These are phyloP conservation scores for Sarocladiaceae sp. DNA, from an alignment of 2,329 filamentous ascomycete genomes.

Conservation along the genomic window DNA sequence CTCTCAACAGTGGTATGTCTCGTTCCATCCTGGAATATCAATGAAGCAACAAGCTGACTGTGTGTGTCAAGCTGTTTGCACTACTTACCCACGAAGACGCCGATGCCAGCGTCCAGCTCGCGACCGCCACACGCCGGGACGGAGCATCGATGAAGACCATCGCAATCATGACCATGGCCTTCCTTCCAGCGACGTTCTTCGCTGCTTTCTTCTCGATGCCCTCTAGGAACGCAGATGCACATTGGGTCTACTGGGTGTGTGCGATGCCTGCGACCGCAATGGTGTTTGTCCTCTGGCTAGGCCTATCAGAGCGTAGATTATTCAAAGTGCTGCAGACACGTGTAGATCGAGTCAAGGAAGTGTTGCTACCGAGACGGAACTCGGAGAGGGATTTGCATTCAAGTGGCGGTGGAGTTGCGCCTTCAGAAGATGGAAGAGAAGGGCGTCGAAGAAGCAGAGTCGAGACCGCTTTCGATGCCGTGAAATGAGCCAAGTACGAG, in stretches of 20 bases:
- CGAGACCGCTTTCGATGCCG: background rate
- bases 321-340: background rate
- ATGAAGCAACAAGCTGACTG: background rate
- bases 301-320: background rate
- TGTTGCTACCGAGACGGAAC: background rate
- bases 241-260: slow-evolving; percentile 19
- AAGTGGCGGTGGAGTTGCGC: background rate
- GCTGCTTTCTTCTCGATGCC: slow-evolving; percentile 24
- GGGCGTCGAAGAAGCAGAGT: background rate
- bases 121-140: slow-evolving; percentile 12
- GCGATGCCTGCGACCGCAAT: slow-evolving; percentile 25
- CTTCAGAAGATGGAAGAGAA: background rate
- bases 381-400: background rate
- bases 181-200: slow-evolving; percentile 36
- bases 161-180: slow-evolving; percentile 33
- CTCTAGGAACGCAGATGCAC: slow-evolving; percentile 14
- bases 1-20: background rate
- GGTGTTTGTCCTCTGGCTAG: slow-evolving; percentile 8
- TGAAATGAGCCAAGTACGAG: no score
- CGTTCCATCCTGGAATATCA: background rate
- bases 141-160: slow-evolving; percentile 30
- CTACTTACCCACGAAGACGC: slow-evolving; percentile 7
- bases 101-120: slow-evolving; percentile 11
- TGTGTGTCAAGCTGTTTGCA: background rate
- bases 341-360: background rate